Base-by-base conservation (phyloP, 2,329 filamentous ascomycete species). In the Fusarium solani-melongenae region DNA sequence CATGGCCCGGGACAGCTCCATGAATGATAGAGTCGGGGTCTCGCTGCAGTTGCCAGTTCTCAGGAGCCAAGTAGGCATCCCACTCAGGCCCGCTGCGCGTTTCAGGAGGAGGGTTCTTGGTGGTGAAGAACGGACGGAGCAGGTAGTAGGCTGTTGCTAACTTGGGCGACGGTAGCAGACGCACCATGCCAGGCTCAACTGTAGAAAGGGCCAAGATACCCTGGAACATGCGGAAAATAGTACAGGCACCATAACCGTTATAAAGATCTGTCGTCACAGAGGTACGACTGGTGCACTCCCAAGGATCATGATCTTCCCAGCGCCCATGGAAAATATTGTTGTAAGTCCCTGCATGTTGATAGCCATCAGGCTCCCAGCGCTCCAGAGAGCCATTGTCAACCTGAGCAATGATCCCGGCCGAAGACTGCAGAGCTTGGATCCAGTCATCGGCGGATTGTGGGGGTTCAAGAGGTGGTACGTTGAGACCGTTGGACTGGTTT, bases 91-190 rank as follows among this genome's bases (percentile, higher is more conserved):
- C 84, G 17, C 77, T 76, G 60, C 79, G 81, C n/a, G 64, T 65
- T 29, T 82, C 81, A 1, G 87, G 86, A 5, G 84, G 81, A 4
- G 83, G 81, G 9, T 77, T 83, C 69, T 82, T 84, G 22, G 87
- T 82, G 59, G 82, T 83, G 79, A 89, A 89, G 78, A 89, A 89
- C 6, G 87, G 88, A 2, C 88, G 84, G 2, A 96, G 87, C 0
- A 96, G 87, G 73, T 91, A 92, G 82, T 96, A 96, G 3, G 93
- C 92, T 0, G 93, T 95, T 17, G 93, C 91, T 63, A 93, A 89
- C 62, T 88, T 87, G 0, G 94, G 93, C 71, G 94, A 94, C 1
- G 95, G 91, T 20, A 92, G 87, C 15, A 96, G 83, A 0, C 92
- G 93, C 8, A 93, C 92, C 81, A 94, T 91, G 22, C 88, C 89